Conservation (phyloP, 139 green algal species). For the Pleodorina starrii region DNA sequence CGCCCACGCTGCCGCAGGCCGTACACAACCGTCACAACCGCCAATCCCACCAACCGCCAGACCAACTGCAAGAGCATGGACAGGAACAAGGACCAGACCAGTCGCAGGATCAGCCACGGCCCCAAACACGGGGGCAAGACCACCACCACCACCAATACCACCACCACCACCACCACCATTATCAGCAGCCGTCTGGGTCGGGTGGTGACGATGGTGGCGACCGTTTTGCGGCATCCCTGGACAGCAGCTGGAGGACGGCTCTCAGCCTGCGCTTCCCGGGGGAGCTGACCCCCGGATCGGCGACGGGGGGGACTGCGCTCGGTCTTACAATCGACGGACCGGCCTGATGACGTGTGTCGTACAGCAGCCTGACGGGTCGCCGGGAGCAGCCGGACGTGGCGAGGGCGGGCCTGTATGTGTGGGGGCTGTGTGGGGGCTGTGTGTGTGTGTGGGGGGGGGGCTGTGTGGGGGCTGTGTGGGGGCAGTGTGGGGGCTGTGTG, state of each 20-base stretch:
- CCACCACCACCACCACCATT: background rate
- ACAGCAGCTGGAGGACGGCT: background rate
- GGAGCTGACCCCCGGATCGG: background rate
- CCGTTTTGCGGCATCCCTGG: background rate
- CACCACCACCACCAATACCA: background rate
- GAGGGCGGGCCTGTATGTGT: too few species aligned
- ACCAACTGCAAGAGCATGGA: background rate
- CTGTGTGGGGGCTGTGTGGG: too few species aligned
- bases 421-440: too few species aligned
- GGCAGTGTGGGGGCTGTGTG: too few species aligned
- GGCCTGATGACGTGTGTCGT: too few species aligned
- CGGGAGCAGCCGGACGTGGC: too few species aligned
- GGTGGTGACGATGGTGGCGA: background rate
- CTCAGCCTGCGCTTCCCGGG: background rate
- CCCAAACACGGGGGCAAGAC: too few species aligned
- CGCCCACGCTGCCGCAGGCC: too few species aligned
- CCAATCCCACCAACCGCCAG: background rate
- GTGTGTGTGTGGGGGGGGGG: too few species aligned
- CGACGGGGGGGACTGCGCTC: background rate
- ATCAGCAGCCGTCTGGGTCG: background rate
- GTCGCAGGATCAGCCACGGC: too few species aligned
- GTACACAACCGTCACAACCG: background rate
- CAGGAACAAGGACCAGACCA: too few species aligned
- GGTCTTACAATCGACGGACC: background rate
- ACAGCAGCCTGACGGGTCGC: too few species aligned